Conservation (phyloP, 169 alveolate genomes). For the Plasmodium knowlesi region DNA sequence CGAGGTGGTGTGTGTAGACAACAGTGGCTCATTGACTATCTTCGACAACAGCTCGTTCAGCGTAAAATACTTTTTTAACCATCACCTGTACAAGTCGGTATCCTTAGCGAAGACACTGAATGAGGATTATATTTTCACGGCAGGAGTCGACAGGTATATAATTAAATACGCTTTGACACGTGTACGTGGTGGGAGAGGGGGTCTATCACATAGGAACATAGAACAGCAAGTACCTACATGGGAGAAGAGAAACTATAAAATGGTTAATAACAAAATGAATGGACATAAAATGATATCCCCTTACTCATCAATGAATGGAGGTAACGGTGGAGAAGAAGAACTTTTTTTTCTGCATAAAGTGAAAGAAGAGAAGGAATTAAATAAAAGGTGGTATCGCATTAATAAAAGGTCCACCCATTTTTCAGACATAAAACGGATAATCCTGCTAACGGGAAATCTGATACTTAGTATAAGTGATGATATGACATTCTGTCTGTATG, state of each 20-base stretch:
- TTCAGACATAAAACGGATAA: constrained; percentile 33
- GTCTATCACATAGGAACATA: neutral
- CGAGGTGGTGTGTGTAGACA: constrained; percentile 58
- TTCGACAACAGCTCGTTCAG: constrained; percentile 17
- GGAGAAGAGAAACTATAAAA: neutral
- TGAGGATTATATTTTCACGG: constrained; percentile 15
- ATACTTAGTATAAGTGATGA: constrained; percentile 52
- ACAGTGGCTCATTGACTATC: constrained; percentile 15
- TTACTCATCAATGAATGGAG: neutral
- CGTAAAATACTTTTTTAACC: constrained; percentile 23
- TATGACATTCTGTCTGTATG: constrained; percentile 18
- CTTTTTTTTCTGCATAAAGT: constrained; percentile 2
- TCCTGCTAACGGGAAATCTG: neutral
- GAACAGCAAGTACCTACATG: neutral
- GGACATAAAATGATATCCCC: neutral
- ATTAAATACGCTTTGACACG: constrained; percentile 14
- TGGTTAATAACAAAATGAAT: neutral
- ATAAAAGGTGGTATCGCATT: constrained; percentile 22
- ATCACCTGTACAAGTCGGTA: constrained; percentile 31
- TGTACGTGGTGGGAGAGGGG: neutral
- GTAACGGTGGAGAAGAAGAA: neutral
- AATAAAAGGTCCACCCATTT: constrained; percentile 22
- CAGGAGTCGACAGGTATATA: constrained; percentile 45
- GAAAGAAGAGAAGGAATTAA: neutral
- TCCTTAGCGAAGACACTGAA: constrained; percentile 36